Percentiles rank a stretch among this genome's conserved stretches.
Conservation (phyloP, 2,329 filamentous ascomycete genomes). For the Fusarium falciforme region DNA sequence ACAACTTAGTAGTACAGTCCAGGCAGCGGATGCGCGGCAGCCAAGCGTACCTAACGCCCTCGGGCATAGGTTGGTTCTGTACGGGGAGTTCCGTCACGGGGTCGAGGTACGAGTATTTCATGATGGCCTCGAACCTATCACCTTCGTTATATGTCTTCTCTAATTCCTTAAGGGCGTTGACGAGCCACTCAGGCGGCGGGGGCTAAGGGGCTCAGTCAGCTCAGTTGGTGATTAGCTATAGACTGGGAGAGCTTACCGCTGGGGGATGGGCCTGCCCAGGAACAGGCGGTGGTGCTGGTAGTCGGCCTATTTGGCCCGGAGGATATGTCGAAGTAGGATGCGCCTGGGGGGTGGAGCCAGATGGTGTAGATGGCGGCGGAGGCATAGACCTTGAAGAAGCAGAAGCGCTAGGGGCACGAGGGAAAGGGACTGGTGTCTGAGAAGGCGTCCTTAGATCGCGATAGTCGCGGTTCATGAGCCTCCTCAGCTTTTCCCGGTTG, state of each 20-base stretch:
- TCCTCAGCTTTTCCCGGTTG: conserved; percentile 75
- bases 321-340: conserved; percentile 53
- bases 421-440: conserved; percentile 49
- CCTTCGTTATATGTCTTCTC: conserved; percentile 75
- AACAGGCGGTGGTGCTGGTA: conserved; percentile 73
- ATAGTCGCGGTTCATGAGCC: conserved; percentile 68
- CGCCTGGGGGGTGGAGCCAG: conserved; percentile 52
- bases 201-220: conserved; percentile 66
- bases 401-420: conserved; percentile 47
- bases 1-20: conserved; percentile 93
- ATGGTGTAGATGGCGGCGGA: conserved; percentile 53
- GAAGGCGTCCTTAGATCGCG: conserved; percentile 53
- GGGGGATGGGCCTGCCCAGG: conserved; percentile 66
- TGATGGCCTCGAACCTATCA: conserved; percentile 87
- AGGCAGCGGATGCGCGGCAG: conserved; percentile 90
- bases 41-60: conserved; percentile 81
- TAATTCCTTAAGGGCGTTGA: conserved; percentile 76
- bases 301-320: conserved; percentile 70
- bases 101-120: conserved; percentile 90
- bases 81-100: conserved; percentile 74
- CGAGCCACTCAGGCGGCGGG: conserved; percentile 87
- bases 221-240: conserved; percentile 5
- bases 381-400: conserved; percentile 49
- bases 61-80: conserved; percentile 66
- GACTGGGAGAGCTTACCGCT: conserved; percentile 65